Percentiles rank a stretch among this genome's conserved stretches.
Evolutionary conservation across 1,284 basidiomycete species (phyloP).

Genomic region (Ceratobasidium sp.): DNA sequence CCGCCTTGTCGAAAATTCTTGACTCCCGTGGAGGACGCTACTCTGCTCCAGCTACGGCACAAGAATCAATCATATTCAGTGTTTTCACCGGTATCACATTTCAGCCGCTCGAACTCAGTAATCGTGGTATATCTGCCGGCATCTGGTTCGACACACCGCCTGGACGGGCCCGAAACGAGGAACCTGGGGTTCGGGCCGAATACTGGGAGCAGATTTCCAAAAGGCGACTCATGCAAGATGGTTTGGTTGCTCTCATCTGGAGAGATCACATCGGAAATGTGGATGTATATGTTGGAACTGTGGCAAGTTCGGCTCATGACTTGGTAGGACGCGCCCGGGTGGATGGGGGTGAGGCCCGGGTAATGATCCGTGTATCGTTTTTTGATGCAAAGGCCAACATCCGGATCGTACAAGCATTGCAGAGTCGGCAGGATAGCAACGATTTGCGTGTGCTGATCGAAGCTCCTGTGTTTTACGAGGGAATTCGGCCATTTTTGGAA

Average conservation of each 20-base stretch:
- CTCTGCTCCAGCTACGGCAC: slow-evolving; percentile 48
- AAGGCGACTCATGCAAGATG: slow-evolving; percentile 62
- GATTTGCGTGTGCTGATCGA: slow-evolving; percentile 66
- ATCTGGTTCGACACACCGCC: slow-evolving; percentile 60
- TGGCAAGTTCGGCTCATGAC: slow-evolving; percentile 55
- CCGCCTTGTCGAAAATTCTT: slow-evolving; percentile 42
- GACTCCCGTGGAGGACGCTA: slow-evolving; percentile 45
- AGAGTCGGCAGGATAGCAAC: slow-evolving; percentile 43
- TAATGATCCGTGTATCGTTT: slow-evolving; percentile 58
- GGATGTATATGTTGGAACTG: slow-evolving; percentile 58
- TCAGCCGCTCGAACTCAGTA: slow-evolving; percentile 53
- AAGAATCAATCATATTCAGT: slow-evolving; percentile 60
- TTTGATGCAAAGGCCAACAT: slow-evolving; percentile 59
- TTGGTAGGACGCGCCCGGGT: slow-evolving; percentile 53
- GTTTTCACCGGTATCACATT: slow-evolving; percentile 61
- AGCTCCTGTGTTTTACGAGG: slow-evolving; percentile 63
- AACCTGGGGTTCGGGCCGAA: slow-evolving; percentile 46
- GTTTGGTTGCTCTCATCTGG: slow-evolving; percentile 63
- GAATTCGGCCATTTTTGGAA: slow-evolving; percentile 66
- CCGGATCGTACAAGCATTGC: slow-evolving; percentile 54
- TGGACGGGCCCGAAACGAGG: slow-evolving; percentile 48
- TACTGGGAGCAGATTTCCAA: slow-evolving; percentile 63
- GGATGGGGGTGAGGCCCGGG: slow-evolving; percentile 45
- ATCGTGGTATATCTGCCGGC: slow-evolving; percentile 55
- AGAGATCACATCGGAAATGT: slow-evolving; percentile 4